Evolutionary conservation across 495 filamentous ascomycete species (phyloP).

Genomic region (Aspergillus homomorphus): DNA sequence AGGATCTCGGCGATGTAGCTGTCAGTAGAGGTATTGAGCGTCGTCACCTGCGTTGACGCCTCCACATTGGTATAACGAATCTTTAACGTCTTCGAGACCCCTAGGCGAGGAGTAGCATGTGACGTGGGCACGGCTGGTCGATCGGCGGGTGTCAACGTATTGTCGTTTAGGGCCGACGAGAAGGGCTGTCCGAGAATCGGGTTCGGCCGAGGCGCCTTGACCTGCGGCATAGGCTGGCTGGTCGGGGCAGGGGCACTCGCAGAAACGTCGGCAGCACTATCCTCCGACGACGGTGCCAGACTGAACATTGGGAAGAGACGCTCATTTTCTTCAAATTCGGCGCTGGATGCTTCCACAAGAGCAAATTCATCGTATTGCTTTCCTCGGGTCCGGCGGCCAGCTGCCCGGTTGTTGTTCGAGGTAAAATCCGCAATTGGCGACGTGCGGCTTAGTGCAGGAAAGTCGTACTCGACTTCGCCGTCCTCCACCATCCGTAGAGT

Average conservation of each 20-base stretch:
- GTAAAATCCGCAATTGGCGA: constrained; percentile 81
- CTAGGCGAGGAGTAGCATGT: constrained; percentile 63
- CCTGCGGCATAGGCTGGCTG: constrained; percentile 26
- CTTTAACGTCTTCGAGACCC: constrained; percentile 79
- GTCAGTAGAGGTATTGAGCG: constrained; percentile 83
- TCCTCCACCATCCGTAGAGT: constrained; percentile 92
- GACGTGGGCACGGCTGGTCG: constrained; percentile 53
- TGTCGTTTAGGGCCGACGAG: constrained; percentile 53
- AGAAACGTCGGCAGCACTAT: constrained; percentile 33
- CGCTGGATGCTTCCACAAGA: constrained; percentile 73
- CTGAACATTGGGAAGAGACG: constrained; percentile 68
- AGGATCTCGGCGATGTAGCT: constrained; percentile 93
- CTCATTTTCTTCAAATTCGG: constrained; percentile 76
- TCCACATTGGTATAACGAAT: constrained; percentile 78
- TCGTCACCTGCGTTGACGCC: constrained; percentile 57
- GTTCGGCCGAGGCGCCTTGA: constrained; percentile 47
- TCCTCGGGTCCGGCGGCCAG: constrained; percentile 64
- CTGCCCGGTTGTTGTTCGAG: constrained; percentile 76
- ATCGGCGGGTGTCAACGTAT: constrained; percentile 58
- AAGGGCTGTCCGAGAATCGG: constrained; percentile 54
- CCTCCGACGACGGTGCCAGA: constrained; percentile 50
- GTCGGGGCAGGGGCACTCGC: constrained; percentile 42
- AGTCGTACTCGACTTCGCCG: constrained; percentile 94
- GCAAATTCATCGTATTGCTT: constrained; percentile 94
- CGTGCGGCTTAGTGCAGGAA: constrained; percentile 78